Conservation (phyloP, 140 eudicot genomes). For the Ambrosia hybrid region DNA sequence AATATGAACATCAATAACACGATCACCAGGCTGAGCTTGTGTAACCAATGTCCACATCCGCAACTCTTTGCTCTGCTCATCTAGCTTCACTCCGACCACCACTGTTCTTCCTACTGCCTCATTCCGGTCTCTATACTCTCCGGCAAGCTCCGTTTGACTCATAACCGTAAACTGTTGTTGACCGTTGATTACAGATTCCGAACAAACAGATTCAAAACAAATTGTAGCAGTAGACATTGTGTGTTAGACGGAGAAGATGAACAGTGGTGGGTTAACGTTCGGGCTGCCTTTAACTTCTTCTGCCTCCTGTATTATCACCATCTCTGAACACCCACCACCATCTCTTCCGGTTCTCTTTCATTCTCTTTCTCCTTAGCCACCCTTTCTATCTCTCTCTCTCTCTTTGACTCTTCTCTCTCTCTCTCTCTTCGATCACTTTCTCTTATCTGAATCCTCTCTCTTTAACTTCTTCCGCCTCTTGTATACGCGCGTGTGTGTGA, state of each 20-base stretch:
- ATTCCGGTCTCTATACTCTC: constrained; percentile 38
- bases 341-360: too few relatives aligned
- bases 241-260: constrained; percentile 9
- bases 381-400: too few relatives aligned
- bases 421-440: too few relatives aligned
- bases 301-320: too few relatives aligned
- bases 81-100: constrained; percentile 76
- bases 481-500: too few relatives aligned
- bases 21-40: constrained; percentile 78
- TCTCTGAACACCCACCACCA: too few relatives aligned
- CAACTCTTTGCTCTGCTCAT: constrained; percentile 63
- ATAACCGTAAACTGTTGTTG: background rate
- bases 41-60: constrained; percentile 87
- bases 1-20: constrained; percentile 69
- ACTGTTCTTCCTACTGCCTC: constrained; percentile 47
- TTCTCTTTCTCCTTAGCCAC: too few relatives aligned
- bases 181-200: constrained; percentile 16
- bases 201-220: background rate
- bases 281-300: constrained; percentile 30
- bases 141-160: constrained; percentile 40
- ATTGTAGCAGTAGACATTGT: background rate
- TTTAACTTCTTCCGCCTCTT: too few relatives aligned
- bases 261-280: constrained; percentile 21
- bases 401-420: too few relatives aligned
- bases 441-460: too few relatives aligned